Base-by-base conservation (phyloP, 805 yeast species). In the Saturnispora diversa region DNA sequence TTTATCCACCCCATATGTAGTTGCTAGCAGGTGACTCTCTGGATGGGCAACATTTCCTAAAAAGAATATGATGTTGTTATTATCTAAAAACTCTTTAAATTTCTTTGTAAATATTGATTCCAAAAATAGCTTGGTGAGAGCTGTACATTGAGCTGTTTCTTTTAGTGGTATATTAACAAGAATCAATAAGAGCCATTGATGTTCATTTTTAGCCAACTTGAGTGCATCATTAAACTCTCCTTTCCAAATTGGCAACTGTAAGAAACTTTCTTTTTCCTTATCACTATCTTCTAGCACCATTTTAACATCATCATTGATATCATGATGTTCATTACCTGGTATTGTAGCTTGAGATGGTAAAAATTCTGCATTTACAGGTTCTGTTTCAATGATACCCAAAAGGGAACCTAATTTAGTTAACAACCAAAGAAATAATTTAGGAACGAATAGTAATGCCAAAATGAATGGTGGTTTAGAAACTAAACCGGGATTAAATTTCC, bases 21-120 rank as follows among this genome's bases (percentile, higher is more conserved):
- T 69, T 1, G 84, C 83, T 30, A 83, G 70, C 43, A 77, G 77
- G 63, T 74, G 76, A 3, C 83, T 73, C 55, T 83, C 90, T 1
- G 80, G 68, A 47, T 76, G 76, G 12, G 67, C 59, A 19, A 75
- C 76, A 47, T 78, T 75, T 0, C 84, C 84, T 29, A 81, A 70
- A 68, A 80, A 83, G 1, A 80, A 64, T 1, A 75, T 46, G n/a
- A 74, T 43, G 34, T 79, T 67, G 30, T 72, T 65, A 2, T 60
- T 59, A 31, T 57, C 55, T 34, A 67, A 46, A 33, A 59, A 55
- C 25, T 65, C 53, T 12, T 69, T 54, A 26, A 72, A 23, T 58
- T 51, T 1, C 60, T 68, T 48, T 6, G 40, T 28, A 8, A 28
- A 20, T 22, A 37, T 8, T 71, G 72, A 36, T 70, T 65, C 30